A percentile compares a stretch with the other conserved stretches of the same genome.
phyloP scores from a whole-genome alignment of 2,329 filamentous ascomycete genomes.

The Penicillium sp. region DNA sequence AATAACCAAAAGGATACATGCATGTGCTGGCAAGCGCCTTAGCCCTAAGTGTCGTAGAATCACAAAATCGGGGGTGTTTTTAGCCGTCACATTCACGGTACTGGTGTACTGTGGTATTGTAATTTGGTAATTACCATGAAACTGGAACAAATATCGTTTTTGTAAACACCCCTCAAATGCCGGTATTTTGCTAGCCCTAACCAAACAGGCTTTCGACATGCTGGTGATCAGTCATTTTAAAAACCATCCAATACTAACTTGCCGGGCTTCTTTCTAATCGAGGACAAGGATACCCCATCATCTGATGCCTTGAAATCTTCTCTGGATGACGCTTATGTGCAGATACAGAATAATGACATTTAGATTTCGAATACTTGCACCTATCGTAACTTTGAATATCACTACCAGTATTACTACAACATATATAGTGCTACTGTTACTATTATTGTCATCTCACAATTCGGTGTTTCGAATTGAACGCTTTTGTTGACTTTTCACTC shows the following conservation, averaged over 20 bases:
- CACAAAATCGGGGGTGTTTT: not conserved
- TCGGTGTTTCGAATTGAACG: not conserved
- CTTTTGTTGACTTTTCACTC: not conserved
- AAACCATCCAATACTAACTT: not conserved
- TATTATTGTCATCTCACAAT: not conserved
- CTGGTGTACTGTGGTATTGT: not conserved
- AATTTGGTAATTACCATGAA: not conserved
- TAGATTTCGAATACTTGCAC: not conserved
- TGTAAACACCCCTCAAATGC: not conserved
- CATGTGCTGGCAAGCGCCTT: slow-evolving; percentile 19
- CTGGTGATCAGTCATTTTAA: too few relatives aligned
- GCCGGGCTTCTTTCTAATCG: not conserved
- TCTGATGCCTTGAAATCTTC: not conserved
- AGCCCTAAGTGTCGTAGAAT: not conserved
- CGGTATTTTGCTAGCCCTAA: slow-evolving; percentile 4
- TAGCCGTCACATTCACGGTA: not conserved
- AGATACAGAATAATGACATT: not conserved
- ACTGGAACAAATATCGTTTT: not conserved
- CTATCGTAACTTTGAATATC: not conserved
- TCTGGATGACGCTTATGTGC: not conserved
- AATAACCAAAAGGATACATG: slow-evolving; percentile 2
- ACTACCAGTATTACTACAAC: not conserved
- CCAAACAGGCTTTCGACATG: not conserved
- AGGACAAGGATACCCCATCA: not conserved
- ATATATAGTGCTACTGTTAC: not conserved